These are phyloP conservation scores for Metschnikowia similis DNA, from an alignment of 805 yeast species.

Conservation along the genomic window DNA sequence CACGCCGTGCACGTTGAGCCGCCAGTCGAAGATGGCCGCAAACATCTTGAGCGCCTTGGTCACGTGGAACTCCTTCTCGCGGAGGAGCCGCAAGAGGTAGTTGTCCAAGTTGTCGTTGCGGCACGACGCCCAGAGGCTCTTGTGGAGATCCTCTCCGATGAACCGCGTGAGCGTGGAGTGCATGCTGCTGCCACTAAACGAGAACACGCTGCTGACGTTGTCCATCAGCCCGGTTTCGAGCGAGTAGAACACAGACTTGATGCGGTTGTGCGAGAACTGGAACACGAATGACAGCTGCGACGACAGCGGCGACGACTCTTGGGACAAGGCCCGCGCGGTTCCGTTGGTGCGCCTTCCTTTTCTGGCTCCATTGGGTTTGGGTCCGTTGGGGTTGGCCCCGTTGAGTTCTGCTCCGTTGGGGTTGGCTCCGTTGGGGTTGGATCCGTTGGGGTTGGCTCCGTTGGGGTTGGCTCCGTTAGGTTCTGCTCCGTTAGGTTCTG, in stretches of 20 bases:
- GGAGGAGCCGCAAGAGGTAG: slow-evolving; percentile 8
- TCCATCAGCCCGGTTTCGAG: slow-evolving; percentile 8
- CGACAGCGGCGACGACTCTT: not conserved
- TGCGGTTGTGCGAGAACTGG: slow-evolving; percentile 4
- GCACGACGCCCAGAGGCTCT: slow-evolving; percentile 10
- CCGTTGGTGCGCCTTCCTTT: no score
- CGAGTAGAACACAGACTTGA: slow-evolving; percentile 5
- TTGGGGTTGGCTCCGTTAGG: no score
- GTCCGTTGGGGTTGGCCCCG: no score
- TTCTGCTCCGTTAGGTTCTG: no score
- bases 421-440: no score
- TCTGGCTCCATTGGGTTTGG: no score
- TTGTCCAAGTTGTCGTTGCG: slow-evolving; percentile 12
- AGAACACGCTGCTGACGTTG: slow-evolving; percentile 4
- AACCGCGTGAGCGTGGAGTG: slow-evolving; percentile 4
- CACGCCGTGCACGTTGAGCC: slow-evolving; percentile 6
- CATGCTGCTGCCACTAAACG: slow-evolving; percentile 5
- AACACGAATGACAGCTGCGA: slow-evolving; percentile 4
- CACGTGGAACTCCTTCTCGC: slow-evolving; percentile 6
- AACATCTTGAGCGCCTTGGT: slow-evolving; percentile 7
- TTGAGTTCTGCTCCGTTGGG: no score
- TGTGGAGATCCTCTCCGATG: slow-evolving; percentile 12
- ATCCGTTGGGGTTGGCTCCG: no score
- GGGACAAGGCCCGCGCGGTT: no score
- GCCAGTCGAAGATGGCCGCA: slow-evolving; percentile 9